phyloP scores from a whole-genome alignment of 139 green algal genomes.

The Closterium sp. region DNA sequence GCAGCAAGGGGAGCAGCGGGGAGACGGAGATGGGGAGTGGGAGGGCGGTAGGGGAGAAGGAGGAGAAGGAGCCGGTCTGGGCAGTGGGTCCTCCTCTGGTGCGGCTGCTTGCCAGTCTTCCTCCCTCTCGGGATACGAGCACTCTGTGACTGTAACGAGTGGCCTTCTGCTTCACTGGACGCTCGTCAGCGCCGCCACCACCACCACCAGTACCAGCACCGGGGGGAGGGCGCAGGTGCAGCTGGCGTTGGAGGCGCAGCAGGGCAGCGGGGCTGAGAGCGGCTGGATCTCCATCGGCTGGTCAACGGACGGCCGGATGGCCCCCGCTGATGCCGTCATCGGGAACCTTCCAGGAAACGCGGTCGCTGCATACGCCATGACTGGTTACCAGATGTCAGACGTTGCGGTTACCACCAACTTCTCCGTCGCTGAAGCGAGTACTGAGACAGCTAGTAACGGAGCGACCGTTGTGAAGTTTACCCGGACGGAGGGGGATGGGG shows the following conservation, averaged over 20 bases:
- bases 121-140: not conserved
- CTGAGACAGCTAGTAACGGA: not conserved
- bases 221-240: not conserved
- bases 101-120: not conserved
- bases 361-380: not conserved
- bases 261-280: not conserved
- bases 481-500: not conserved
- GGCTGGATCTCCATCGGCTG: conserved; percentile 30
- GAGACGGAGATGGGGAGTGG: not conserved
- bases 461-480: not conserved
- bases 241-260: not conserved
- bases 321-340: conserved; percentile 13
- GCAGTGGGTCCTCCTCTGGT: not conserved
- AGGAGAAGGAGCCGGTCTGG: not conserved
- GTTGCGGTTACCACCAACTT: not conserved
- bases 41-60: not conserved
- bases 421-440: not conserved
- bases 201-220: not conserved
- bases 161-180: not conserved
- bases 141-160: not conserved
- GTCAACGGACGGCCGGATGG: conserved; percentile 20
- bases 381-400: not conserved
- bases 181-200: not conserved
- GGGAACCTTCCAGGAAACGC: not conserved
- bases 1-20: not conserved